A percentile compares a stretch with the other conserved stretches of the same genome.
phyloP scores from a whole-genome alignment of 495 filamentous ascomycete genomes.

The Penicillium egyptiacum region DNA sequence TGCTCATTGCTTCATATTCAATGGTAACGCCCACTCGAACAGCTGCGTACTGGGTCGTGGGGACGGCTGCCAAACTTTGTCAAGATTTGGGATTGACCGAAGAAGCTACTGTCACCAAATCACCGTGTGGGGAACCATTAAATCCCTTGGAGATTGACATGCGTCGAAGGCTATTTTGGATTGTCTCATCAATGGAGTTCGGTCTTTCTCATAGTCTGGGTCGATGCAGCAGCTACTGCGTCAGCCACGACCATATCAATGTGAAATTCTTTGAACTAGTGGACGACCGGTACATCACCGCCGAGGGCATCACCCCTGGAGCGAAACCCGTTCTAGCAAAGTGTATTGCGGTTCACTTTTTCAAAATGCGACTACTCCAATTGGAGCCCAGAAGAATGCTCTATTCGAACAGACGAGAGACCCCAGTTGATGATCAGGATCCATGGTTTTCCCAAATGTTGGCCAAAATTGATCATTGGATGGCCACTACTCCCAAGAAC shows the following conservation, averaged over 20 bases:
- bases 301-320: slow-evolving; percentile 69
- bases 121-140: slow-evolving; percentile 44
- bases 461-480: slow-evolving; percentile 73
- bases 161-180: slow-evolving; percentile 84
- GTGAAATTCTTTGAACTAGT: slow-evolving; percentile 77
- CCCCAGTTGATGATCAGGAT: slow-evolving; percentile 71
- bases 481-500: slow-evolving; percentile 56
- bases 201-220: slow-evolving; percentile 85
- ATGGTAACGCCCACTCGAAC: slow-evolving; percentile 86
- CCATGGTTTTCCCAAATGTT: slow-evolving; percentile 85
- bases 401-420: slow-evolving; percentile 73
- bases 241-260: slow-evolving; percentile 73
- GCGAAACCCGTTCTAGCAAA: slow-evolving; percentile 70
- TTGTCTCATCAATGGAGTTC: slow-evolving; percentile 78
- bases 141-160: slow-evolving; percentile 80
- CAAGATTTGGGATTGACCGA: slow-evolving; percentile 83
- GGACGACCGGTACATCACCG: slow-evolving; percentile 76
- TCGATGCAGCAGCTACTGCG: slow-evolving; percentile 77
- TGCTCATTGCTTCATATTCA: slow-evolving; percentile 87
- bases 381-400: slow-evolving; percentile 80
- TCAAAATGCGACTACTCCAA: slow-evolving; percentile 85
- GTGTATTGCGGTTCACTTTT: slow-evolving; percentile 84
- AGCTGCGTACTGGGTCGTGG: slow-evolving; percentile 87
- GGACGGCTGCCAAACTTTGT: slow-evolving; percentile 77
- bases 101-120: slow-evolving; percentile 73